These are phyloP conservation scores for Penicillium verhagenii DNA, from an alignment of 495 filamentous ascomycete species.

Conservation along the genomic window DNA sequence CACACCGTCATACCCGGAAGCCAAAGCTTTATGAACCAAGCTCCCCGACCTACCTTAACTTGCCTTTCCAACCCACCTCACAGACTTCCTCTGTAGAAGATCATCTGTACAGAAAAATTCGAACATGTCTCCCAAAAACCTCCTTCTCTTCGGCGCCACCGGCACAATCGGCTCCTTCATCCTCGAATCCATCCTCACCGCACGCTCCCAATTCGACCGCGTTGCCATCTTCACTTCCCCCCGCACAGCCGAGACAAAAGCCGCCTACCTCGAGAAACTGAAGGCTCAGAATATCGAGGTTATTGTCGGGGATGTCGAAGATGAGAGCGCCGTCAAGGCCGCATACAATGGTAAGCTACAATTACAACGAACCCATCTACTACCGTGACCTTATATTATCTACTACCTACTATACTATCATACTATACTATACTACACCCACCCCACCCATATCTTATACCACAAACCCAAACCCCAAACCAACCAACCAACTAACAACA, in stretches of 20 bases:
- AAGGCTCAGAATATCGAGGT: conserved; percentile 52
- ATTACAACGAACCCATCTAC: neutral
- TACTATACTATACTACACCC: no score
- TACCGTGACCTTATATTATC: no score
- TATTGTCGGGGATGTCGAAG: conserved; percentile 58
- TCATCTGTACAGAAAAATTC: neutral
- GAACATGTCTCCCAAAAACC: conserved; percentile 32
- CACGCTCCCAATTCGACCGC: conserved; percentile 51
- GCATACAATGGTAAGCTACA: conserved; percentile 49
- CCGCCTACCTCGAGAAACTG: conserved; percentile 35
- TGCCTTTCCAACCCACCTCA: no score
- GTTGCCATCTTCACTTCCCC: conserved; percentile 65
- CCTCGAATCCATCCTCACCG: conserved; percentile 53
- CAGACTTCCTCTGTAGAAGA: no score
- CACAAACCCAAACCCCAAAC: neutral
- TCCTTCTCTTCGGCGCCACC: conserved; percentile 71
- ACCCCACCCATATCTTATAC: no score
- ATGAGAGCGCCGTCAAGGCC: conserved; percentile 48
- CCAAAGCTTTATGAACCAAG: neutral
- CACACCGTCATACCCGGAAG: conserved; percentile 4
- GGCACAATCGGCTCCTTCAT: conserved; percentile 68
- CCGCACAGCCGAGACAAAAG: conserved; percentile 45
- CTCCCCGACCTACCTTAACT: neutral
- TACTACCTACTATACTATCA: no score
- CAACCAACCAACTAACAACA: conserved; percentile 2